These are phyloP conservation scores for Solanum stenotomum DNA, from an alignment of 257 asterid species.

Conservation along the genomic window DNA sequence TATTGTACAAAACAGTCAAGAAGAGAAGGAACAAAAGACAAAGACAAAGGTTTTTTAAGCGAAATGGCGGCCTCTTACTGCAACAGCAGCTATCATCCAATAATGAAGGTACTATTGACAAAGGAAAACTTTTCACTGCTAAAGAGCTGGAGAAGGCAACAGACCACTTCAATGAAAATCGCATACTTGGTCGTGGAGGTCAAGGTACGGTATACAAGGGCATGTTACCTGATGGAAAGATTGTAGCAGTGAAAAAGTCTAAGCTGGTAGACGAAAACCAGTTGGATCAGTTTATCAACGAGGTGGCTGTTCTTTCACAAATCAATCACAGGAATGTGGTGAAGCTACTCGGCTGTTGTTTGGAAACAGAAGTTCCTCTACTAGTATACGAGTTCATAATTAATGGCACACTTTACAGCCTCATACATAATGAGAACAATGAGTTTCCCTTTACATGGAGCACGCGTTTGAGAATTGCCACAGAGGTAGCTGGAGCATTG, in stretches of 20 bases:
- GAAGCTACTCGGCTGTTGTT: slow-evolving; percentile 10
- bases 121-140: slow-evolving; percentile 10
- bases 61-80: slow-evolving; percentile 14
- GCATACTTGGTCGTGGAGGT: slow-evolving; percentile 13
- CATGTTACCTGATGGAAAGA: slow-evolving; percentile 9
- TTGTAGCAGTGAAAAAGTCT: slow-evolving; percentile 10
- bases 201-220: slow-evolving; percentile 9
- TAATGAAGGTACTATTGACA: slow-evolving; percentile 6
- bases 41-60: slow-evolving; percentile 5
- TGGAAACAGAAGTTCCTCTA: slow-evolving; percentile 11
- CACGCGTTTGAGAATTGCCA: not conserved
- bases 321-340: slow-evolving; percentile 11
- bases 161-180: slow-evolving; percentile 9
- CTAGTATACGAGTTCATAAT: not conserved
- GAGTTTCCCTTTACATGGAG: slow-evolving; percentile 2
- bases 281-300: slow-evolving; percentile 9
- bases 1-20: not conserved
- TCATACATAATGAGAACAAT: not conserved
- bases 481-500: slow-evolving; percentile 6
- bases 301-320: slow-evolving; percentile 9
- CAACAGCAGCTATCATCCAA: slow-evolving; percentile 9
- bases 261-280: not conserved
- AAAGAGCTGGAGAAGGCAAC: slow-evolving; percentile 16
- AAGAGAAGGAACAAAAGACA: slow-evolving; percentile 1
- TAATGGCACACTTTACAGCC: not conserved